Conservation (phyloP, 106 monocot genomes). For the Triglochin maritima region DNA sequence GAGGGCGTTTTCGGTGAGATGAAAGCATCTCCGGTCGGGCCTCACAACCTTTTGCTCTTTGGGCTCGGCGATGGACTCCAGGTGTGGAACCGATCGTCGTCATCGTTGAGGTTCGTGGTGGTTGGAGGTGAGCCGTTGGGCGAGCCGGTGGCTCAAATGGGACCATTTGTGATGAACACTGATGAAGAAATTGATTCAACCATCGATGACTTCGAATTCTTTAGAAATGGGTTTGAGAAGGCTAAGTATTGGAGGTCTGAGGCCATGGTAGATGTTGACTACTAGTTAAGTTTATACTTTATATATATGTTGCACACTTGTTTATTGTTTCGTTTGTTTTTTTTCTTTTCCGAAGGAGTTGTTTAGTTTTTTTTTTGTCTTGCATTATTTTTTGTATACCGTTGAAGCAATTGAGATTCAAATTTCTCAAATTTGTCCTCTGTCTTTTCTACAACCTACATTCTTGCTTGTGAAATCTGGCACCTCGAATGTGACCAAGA, state of each 20-base stretch:
- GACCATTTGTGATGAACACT: conserved; percentile 26
- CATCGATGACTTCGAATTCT: conserved; percentile 12
- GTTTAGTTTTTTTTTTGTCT: no score
- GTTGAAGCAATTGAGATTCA: no score
- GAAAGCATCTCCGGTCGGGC: conserved; percentile 3
- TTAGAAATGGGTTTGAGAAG: conserved; percentile 16
- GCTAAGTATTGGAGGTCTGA: conserved; percentile 15
- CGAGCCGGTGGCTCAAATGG: conserved; percentile 21
- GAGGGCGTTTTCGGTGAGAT: conserved; percentile 39
- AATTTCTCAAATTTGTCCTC: no score
- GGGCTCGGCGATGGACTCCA: conserved; percentile 29
- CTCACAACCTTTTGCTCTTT: conserved; percentile 20
- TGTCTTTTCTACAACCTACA: no score
- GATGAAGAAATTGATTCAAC: conserved; percentile 18
- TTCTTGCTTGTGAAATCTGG: no score
- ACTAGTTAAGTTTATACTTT: neutral
- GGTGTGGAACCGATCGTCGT: conserved; percentile 21
- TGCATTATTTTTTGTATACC: no score
- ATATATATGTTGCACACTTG: neutral
- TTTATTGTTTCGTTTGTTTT: no score
- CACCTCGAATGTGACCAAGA: no score
- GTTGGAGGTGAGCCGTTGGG: conserved; percentile 36
- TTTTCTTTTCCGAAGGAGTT: no score
- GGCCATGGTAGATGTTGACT: conserved; percentile 6
- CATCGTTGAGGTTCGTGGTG: conserved; percentile 27